Conservation (phyloP, 805 yeast species). For the Pichia californica region DNA sequence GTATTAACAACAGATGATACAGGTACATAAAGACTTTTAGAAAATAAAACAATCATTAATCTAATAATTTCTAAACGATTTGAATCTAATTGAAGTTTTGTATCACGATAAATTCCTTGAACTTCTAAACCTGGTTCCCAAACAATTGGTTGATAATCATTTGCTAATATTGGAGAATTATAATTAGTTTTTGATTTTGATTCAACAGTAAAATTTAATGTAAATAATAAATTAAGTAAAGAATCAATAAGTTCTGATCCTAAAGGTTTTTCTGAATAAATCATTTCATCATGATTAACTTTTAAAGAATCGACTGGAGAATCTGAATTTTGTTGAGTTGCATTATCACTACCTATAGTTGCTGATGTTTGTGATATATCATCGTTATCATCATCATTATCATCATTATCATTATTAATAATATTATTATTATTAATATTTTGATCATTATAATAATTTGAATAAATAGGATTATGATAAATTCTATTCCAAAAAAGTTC, state of each 20-base stretch:
- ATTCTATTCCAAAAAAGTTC: conserved; percentile 39
- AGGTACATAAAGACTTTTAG: conserved; percentile 51
- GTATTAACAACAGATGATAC: conserved; percentile 35
- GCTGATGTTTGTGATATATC: background rate
- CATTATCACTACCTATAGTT: background rate
- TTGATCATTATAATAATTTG: background rate
- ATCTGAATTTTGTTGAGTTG: background rate
- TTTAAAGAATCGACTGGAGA: conserved; percentile 1
- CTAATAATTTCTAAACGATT: conserved; percentile 65
- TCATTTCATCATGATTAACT: conserved; percentile 1
- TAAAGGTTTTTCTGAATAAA: conserved; percentile 21
- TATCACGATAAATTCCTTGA: conserved; percentile 22
- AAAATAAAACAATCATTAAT: conserved; percentile 52
- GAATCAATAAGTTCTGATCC: conserved; percentile 34
- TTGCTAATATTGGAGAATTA: conserved; percentile 10
- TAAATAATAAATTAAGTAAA: conserved; percentile 45
- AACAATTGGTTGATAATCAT: conserved; percentile 34
- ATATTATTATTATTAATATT: background rate
- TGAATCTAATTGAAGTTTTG: conserved; percentile 42
- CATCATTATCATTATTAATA: background rate
- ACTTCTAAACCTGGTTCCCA: conserved; percentile 84
- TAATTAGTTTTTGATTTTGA: conserved; percentile 3
- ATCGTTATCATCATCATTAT: background rate
- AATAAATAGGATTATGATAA: conserved; percentile 2
- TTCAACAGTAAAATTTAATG: conserved; percentile 49